phyloP scores from a whole-genome alignment of 352 stramenopile species.

The Globisporangium paddicum region DNA sequence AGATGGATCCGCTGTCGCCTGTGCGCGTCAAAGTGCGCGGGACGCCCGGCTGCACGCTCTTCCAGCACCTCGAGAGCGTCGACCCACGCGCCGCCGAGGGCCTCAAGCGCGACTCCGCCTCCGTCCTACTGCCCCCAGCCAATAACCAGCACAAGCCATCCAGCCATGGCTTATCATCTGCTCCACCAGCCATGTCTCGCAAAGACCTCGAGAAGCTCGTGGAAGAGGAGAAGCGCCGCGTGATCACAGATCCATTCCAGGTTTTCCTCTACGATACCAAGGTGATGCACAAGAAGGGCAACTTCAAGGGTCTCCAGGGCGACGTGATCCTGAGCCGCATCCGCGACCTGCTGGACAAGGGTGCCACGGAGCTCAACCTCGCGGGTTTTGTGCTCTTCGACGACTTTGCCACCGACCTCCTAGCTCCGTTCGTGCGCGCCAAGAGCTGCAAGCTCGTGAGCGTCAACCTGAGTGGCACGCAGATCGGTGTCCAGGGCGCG shows the following conservation, averaged over 20 bases:
- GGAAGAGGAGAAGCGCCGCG: slow-evolving; percentile 56
- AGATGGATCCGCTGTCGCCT: slow-evolving; percentile 18
- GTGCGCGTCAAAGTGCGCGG: slow-evolving; percentile 36
- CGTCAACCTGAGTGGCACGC: slow-evolving; percentile 43
- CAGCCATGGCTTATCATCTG: not conserved
- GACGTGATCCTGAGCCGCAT: slow-evolving; percentile 52
- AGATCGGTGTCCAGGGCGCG: slow-evolving; percentile 44
- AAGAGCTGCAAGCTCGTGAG: slow-evolving; percentile 41
- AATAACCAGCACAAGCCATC: not conserved
- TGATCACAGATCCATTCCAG: slow-evolving; percentile 62
- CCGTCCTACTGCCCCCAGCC: too few species aligned
- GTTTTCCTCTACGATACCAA: slow-evolving; percentile 62
- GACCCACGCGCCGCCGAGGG: slow-evolving; percentile 61
- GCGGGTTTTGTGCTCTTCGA: slow-evolving; percentile 51
- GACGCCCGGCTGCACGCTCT: slow-evolving; percentile 37
- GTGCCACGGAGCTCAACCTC: slow-evolving; percentile 41
- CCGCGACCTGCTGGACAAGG: slow-evolving; percentile 29
- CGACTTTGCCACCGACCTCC: slow-evolving; percentile 41
- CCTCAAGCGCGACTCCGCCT: slow-evolving; percentile 29
- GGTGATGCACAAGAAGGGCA: slow-evolving; percentile 49
- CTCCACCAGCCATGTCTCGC: slow-evolving; percentile 3
- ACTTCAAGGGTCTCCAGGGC: slow-evolving; percentile 59
- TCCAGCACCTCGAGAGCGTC: slow-evolving; percentile 39
- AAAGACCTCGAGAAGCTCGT: slow-evolving; percentile 43
- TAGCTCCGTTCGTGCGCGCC: slow-evolving; percentile 47